Evolutionary conservation across 148 eudicot genomes (phyloP).

Genomic region (Euryodendron excelsum): DNA sequence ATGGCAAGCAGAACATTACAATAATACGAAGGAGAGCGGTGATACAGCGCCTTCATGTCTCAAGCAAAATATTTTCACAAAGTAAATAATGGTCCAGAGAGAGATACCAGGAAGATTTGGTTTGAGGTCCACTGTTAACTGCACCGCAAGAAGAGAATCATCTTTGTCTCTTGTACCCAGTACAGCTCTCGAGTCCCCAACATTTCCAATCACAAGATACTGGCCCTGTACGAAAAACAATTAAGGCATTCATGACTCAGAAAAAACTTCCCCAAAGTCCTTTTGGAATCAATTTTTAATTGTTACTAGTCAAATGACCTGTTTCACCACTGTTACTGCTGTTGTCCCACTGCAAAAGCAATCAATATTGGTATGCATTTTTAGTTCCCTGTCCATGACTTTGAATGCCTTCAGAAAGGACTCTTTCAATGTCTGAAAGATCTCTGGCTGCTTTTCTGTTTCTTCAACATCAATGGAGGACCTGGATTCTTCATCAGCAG

Average conservation of each 20-base stretch:
- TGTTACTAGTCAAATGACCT: slow-evolving; percentile 42
- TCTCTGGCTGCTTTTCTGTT: slow-evolving; percentile 50
- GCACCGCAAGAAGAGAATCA: slow-evolving; percentile 64
- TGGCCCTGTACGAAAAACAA: slow-evolving; percentile 52
- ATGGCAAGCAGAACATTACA: not conserved
- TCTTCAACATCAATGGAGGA: slow-evolving; percentile 46
- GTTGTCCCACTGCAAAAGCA: slow-evolving; percentile 99
- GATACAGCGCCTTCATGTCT: not conserved
- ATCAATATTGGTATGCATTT: slow-evolving; percentile 62
- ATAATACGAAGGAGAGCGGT: not conserved
- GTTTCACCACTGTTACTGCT: slow-evolving; percentile 85
- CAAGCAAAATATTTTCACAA: not conserved
- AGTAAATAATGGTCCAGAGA: slow-evolving; percentile 1
- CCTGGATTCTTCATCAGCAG: slow-evolving; percentile 60
- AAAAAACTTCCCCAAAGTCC: not conserved
- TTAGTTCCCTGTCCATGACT: slow-evolving; percentile 86
- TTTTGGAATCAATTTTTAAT: not conserved
- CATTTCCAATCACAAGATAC: slow-evolving; percentile 83
- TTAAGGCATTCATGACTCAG: slow-evolving; percentile 7
- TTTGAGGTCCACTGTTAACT: slow-evolving; percentile 94
- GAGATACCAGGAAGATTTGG: slow-evolving; percentile 90
- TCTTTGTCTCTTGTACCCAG: slow-evolving; percentile 72
- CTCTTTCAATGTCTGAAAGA: slow-evolving; percentile 66
- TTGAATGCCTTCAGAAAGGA: slow-evolving; percentile 84
- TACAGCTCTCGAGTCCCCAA: slow-evolving; percentile 94